Conservation (phyloP, 768 basidiomycete species). For the Cystobasidium onofrii region DNA sequence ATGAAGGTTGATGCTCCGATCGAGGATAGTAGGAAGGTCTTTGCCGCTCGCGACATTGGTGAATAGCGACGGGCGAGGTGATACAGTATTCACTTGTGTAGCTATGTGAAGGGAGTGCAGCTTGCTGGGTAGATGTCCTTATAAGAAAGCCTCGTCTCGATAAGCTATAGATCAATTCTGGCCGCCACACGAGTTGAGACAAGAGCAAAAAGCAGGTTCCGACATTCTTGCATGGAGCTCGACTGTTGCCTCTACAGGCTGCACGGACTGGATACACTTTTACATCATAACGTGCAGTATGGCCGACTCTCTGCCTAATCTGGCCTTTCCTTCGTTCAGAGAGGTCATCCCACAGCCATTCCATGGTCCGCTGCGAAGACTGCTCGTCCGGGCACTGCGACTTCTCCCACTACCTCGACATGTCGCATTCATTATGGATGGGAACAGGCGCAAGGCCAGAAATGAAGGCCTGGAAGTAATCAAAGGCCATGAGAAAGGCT, state of each 20-base stretch:
- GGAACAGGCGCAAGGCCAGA: constrained; percentile 79
- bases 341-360: constrained; percentile 34
- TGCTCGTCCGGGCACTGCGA: constrained; percentile 61
- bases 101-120: not conserved
- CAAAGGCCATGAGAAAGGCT: constrained; percentile 79
- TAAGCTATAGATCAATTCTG: not conserved
- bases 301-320: constrained; percentile 5
- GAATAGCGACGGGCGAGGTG: too few relatives aligned
- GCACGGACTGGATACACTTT: too few relatives aligned
- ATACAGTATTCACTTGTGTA: not conserved
- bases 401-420: constrained; percentile 80
- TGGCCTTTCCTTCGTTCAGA: constrained; percentile 32
- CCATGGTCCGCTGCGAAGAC: constrained; percentile 42
- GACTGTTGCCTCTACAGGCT: not conserved
- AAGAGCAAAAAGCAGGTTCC: not conserved
- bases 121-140: too few relatives aligned
- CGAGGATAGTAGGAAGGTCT: constrained; percentile 63
- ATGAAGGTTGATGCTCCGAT: constrained; percentile 59
- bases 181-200: not conserved
- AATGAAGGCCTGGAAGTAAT: constrained; percentile 51
- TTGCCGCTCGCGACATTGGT: constrained; percentile 61
- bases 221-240: not conserved
- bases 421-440: constrained; percentile 95
- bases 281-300: not conserved
- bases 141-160: too few relatives aligned